Evolutionary conservation across 768 basidiomycete species (phyloP), one percentile per base, ranked within the genome.

Genomic region (Kwoniella dejecticola): DNA sequence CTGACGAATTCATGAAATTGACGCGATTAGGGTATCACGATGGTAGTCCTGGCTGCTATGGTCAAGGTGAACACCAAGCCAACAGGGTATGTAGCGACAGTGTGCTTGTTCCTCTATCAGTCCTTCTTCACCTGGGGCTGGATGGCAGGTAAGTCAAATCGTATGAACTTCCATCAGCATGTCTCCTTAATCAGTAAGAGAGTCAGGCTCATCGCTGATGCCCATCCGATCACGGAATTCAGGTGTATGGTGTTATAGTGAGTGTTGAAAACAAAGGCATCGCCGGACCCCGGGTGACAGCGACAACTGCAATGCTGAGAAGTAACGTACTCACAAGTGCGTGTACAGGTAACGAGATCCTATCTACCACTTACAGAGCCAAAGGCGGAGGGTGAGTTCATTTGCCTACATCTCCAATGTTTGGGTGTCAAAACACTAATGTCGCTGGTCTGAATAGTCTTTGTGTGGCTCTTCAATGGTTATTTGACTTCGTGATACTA

Each of bases 31-130:
- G 46, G 46, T 4, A 27, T 47, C 11, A 47, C 46, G 59, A 63
- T 70, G 62, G 66, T 70, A 62, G 24, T 62, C 27, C 58, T 62
- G 31, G 68, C 62, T 15, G 68, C 65, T n/a, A 55, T 66, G 60
- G 62, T 66, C 60, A 66, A 66, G 42, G 44, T 66, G 44, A 45
- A 66, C 49, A 66, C 63, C 24, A 44, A 60, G 38, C 23, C 29
- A 7, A 29, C 63, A 7, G 63, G 63, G 38, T 60, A 60, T 38
- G 63, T 33, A 12, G 62, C 62, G 21, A 58, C 55, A 27, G 64
- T 60, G 24, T 56, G 53, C 33, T 56, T 59, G 0, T 63, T 50
- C 27, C 56, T 52, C 12, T 69, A 60, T 33, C 60, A 48, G 31
- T 48, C 49, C 52, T 57, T 58, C 3, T 58, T 60, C 49, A 52